Conservation (phyloP, 1,139 yeast species). For the Scheffersomyces illinoinensis region DNA sequence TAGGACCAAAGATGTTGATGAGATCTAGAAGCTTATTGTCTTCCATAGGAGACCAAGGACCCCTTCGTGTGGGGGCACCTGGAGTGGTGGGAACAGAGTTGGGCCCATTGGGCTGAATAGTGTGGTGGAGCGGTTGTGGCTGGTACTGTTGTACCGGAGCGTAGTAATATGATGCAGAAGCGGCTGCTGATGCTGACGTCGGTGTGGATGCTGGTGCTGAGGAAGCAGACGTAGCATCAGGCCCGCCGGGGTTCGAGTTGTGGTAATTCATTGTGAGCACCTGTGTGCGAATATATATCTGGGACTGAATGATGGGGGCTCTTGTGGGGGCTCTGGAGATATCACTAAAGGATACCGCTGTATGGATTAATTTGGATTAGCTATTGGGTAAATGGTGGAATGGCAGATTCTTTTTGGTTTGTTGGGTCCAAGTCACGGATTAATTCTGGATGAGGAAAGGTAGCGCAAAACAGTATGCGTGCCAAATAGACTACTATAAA, state of each 20-base stretch:
- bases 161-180: neutral
- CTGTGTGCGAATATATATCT: neutral
- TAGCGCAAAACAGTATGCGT: too few species aligned
- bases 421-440: neutral
- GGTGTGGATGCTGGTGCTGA: conserved; percentile 8
- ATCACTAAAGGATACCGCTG: neutral
- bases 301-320: neutral
- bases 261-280: neutral
- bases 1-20: conserved; percentile 74
- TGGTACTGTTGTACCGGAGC: neutral
- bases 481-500: too few species aligned
- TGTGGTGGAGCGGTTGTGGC: neutral
- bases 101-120: neutral
- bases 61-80: conserved; percentile 43
- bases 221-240: neutral
- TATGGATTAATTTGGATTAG: neutral
- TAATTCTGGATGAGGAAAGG: neutral
- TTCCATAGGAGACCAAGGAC: conserved; percentile 91
- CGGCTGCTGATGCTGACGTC: neutral
- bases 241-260: neutral
- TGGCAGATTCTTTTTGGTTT: neutral
- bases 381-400: neutral
- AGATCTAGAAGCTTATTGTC: conserved; percentile 72
- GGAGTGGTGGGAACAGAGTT: neutral
- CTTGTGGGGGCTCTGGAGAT: neutral